A percentile compares a stretch with the other conserved stretches of the same genome.
Conservation (phyloP, 306 rosid species). For the Begonia loranthoides region DNA sequence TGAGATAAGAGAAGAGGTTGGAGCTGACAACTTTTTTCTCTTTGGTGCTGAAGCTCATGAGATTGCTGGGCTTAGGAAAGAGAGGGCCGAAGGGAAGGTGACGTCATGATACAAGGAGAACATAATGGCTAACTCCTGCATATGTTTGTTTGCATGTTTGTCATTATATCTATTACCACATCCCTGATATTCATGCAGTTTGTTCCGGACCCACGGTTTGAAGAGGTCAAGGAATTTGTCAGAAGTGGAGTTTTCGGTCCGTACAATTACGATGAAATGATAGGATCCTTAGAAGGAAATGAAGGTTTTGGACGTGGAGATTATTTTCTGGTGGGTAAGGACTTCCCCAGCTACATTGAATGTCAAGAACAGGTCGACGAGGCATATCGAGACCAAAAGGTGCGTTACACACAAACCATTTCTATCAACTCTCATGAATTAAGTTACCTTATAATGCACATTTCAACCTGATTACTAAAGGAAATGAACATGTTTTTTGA, state of each 20-base stretch:
- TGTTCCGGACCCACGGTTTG: slow-evolving; percentile 83
- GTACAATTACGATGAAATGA: slow-evolving; percentile 55
- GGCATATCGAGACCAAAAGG: slow-evolving; percentile 72
- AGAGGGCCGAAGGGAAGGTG: slow-evolving; percentile 92
- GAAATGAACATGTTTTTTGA: too few relatives aligned
- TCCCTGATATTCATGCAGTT: slow-evolving; percentile 33
- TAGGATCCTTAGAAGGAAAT: slow-evolving; percentile 83
- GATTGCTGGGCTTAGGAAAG: slow-evolving; percentile 81
- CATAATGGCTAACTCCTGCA: background rate
- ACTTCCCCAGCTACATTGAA: slow-evolving; percentile 95
- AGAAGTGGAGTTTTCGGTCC: slow-evolving; percentile 81
- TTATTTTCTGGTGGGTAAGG: slow-evolving; percentile 94
- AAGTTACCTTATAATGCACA: background rate
- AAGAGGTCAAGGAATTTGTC: slow-evolving; percentile 73
- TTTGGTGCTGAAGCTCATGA: slow-evolving; percentile 94
- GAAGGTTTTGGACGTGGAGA: slow-evolving; percentile 92
- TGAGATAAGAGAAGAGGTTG: slow-evolving; percentile 94
- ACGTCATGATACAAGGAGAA: background rate
- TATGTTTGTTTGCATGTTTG: background rate
- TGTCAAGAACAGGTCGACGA: slow-evolving; percentile 86
- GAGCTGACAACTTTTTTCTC: slow-evolving; percentile 84
- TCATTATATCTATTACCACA: background rate
- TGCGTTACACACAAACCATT: slow-evolving; percentile 17
- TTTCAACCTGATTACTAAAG: background rate
- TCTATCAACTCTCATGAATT: slow-evolving; percentile 7